Conservation (phyloP, 371 early-diverging fungal species). For the Coemansia sp. region DNA sequence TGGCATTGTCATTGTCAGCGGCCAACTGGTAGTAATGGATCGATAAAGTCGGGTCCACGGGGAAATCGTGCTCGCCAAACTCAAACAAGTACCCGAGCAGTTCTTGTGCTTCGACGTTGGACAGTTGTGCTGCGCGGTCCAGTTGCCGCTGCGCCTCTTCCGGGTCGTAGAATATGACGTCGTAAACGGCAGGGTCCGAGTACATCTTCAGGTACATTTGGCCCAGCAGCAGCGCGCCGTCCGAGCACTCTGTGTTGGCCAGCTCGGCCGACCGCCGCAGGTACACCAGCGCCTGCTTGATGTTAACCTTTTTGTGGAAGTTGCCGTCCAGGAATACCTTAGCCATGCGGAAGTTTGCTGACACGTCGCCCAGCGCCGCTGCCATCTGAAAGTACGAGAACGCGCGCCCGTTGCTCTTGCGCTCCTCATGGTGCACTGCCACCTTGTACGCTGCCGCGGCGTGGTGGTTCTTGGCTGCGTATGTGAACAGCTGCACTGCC, state of each 20-base stretch:
- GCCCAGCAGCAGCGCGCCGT: constrained; percentile 70
- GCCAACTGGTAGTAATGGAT: constrained; percentile 70
- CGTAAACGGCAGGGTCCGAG: constrained; percentile 55
- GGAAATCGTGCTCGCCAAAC: constrained; percentile 58
- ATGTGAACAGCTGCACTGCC: constrained; percentile 54
- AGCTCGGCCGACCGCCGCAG: constrained; percentile 67
- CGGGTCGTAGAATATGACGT: constrained; percentile 57
- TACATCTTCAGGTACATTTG: constrained; percentile 56
- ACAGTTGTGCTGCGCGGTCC: constrained; percentile 59
- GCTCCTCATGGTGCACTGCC: constrained; percentile 60
- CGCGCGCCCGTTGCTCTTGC: constrained; percentile 64
- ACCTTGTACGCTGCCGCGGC: constrained; percentile 60
- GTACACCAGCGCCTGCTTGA: constrained; percentile 71
- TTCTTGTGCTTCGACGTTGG: constrained; percentile 58
- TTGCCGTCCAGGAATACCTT: constrained; percentile 64
- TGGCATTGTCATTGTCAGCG: constrained; percentile 84
- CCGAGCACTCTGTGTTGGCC: constrained; percentile 66
- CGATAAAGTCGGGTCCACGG: constrained; percentile 49
- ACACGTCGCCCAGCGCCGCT: constrained; percentile 67
- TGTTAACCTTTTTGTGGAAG: constrained; percentile 58
- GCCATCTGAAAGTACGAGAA: constrained; percentile 74
- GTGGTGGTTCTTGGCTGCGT: constrained; percentile 54
- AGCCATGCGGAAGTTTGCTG: constrained; percentile 69
- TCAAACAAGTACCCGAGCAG: constrained; percentile 64
- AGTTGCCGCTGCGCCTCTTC: constrained; percentile 62